Conservation (phyloP, 306 rosid species). For the Malus domestica region DNA sequence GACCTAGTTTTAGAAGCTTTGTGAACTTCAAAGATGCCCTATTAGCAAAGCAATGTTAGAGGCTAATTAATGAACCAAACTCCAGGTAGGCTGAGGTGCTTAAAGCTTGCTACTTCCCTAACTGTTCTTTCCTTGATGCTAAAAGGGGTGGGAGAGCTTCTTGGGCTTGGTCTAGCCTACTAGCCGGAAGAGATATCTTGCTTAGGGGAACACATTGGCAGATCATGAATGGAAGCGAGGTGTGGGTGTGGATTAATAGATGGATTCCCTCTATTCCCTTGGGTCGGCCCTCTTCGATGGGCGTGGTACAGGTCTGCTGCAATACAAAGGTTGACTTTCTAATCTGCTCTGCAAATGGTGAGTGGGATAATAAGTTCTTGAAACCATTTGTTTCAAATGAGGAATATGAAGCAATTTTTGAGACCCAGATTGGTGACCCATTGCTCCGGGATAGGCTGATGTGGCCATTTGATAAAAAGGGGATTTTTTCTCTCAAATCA, state of each 20-base stretch:
- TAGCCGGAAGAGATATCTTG: neutral
- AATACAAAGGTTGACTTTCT: too few relatives aligned
- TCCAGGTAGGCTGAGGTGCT: neutral
- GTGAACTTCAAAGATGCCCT: neutral
- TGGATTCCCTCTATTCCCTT: neutral
- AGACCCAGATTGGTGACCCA: too few relatives aligned
- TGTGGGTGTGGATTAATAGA: neutral
- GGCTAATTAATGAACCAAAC: neutral
- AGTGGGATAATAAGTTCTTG: too few relatives aligned
- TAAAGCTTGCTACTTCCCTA: neutral
- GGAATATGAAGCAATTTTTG: too few relatives aligned
- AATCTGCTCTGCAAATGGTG: accelerated
- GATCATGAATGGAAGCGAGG: neutral
- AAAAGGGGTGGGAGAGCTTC: neutral
- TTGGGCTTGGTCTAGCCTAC: neutral
- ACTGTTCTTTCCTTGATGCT: neutral
- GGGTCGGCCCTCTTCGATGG: accelerated
- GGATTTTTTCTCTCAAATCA: too few relatives aligned
- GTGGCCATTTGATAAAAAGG: too few relatives aligned
- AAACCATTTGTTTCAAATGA: too few relatives aligned
- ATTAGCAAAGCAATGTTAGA: neutral
- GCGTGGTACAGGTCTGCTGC: accelerated
- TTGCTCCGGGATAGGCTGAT: too few relatives aligned
- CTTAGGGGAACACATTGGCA: neutral
- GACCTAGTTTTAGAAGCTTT: neutral